Evolutionary conservation across 495 filamentous ascomycete genomes (phyloP).

Genomic region (Lasiosphaeria miniovina): DNA sequence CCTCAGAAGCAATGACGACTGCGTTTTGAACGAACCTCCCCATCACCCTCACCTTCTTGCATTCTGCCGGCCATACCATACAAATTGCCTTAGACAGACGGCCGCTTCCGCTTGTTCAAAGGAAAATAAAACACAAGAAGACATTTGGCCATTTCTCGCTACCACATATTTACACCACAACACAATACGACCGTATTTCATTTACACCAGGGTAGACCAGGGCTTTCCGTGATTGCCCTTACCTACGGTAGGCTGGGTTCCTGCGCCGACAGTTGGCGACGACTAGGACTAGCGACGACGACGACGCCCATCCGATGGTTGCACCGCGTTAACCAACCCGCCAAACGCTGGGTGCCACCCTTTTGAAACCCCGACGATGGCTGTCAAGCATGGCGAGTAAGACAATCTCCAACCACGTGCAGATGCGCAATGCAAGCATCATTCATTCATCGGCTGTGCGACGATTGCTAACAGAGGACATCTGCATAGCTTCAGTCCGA

Average conservation of each 20-base stretch:
- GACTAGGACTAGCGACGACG: not conserved
- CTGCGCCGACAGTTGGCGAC: not conserved
- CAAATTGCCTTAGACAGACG: too few species aligned
- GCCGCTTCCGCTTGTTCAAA: too few species aligned
- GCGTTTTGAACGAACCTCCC: constrained; percentile 11
- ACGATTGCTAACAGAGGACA: not conserved
- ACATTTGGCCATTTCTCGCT: not conserved
- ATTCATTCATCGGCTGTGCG: not conserved
- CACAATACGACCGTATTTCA: not conserved
- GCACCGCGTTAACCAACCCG: constrained; percentile 24
- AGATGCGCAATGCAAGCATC: not conserved
- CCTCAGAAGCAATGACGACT: constrained; percentile 15
- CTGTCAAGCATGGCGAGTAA: constrained; percentile 52
- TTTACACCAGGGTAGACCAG: too few species aligned
- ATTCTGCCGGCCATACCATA: not conserved
- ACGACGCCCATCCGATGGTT: constrained; percentile 19
- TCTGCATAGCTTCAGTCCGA: constrained; percentile 37
- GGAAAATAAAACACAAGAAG: too few species aligned
- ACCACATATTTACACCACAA: not conserved
- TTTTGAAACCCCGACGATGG: constrained; percentile 38
- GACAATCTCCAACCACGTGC: constrained; percentile 11
- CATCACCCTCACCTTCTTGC: not conserved
- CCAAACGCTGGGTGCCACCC: constrained; percentile 14
- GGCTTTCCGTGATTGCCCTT: too few species aligned
- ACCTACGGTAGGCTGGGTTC: too few species aligned